A percentile compares a stretch with the other conserved stretches of the same genome.
phyloP scores from a whole-genome alignment of 345 rosid species.

The Eucalyptus globulus region DNA sequence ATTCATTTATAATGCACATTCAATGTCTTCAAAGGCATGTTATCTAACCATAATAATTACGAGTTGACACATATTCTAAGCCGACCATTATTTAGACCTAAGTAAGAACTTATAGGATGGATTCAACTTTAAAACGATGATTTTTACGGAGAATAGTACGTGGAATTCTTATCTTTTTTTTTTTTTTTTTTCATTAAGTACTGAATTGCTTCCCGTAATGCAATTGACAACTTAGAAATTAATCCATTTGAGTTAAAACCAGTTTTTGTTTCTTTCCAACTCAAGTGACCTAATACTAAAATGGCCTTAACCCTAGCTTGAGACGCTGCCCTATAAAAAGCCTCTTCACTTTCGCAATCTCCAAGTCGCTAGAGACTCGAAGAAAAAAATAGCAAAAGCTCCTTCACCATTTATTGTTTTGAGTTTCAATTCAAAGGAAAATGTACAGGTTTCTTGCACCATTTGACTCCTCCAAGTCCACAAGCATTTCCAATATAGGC shows the following conservation, averaged over 20 bases:
- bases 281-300: not conserved
- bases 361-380: not conserved
- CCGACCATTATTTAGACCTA: not conserved
- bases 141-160: not conserved
- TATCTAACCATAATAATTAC: not conserved
- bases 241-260: not conserved
- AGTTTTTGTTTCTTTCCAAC: not conserved
- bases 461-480: not conserved
- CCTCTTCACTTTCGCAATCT: not conserved
- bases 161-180: not conserved
- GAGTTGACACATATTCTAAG: not conserved
- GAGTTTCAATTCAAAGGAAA: not conserved
- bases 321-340: not conserved
- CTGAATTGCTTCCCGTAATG: no score
- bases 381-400: not conserved
- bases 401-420: not conserved
- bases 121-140: not conserved
- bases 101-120: not conserved
- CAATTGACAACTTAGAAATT: not conserved
- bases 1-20: not conserved
- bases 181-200: accelerated
- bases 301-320: not conserved
- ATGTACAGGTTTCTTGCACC: not conserved
- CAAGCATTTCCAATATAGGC: not conserved
- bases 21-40: not conserved